A percentile compares a stretch with the other conserved stretches of the same genome.
Evolutionary conservation across 805 yeast genomes (phyloP).

Genomic region (Lipomyces spencermartinsiae): DNA sequence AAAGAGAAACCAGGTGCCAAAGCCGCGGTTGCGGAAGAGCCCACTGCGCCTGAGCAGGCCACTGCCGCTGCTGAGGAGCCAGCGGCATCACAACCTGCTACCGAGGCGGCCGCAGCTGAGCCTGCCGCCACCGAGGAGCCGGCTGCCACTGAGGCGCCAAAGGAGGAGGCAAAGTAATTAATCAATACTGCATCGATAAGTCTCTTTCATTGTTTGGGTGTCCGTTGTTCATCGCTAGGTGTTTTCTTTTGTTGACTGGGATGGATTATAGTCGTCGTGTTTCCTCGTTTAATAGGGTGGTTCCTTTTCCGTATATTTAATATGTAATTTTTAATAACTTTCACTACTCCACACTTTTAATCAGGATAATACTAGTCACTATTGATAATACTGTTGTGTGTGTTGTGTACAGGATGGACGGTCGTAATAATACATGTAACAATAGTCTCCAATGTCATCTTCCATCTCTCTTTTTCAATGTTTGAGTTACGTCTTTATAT

Average conservation of each 20-base stretch:
- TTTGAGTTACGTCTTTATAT: background rate
- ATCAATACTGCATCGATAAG: background rate
- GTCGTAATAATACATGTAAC: constrained; percentile 2
- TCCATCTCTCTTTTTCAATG: background rate
- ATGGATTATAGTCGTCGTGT: constrained; percentile 1
- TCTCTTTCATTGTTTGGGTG: constrained; percentile 4
- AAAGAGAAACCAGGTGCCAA: constrained; percentile 3
- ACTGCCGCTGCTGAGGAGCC: constrained; percentile 16
- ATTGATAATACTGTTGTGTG: background rate
- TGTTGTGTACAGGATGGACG: background rate
- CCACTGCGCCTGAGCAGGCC: constrained; percentile 13
- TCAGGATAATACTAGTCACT: background rate
- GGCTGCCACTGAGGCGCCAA: constrained; percentile 12
- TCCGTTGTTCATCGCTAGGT: constrained; percentile 4
- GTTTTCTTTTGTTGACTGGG: background rate
- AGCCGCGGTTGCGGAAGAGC: constrained; percentile 13
- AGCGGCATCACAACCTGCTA: constrained; percentile 20
- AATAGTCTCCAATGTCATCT: constrained; percentile 1
- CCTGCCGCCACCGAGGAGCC: constrained; percentile 11
- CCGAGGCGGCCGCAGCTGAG: constrained; percentile 22
- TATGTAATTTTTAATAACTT: constrained; percentile 12
- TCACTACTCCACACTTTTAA: background rate
- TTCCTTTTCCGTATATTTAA: background rate
- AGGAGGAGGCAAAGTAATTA: constrained; percentile 7
- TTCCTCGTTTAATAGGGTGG: background rate